Base-by-base conservation (phyloP, 2,329 filamentous ascomycete genomes). In the Phyllosticta ampelicida region DNA sequence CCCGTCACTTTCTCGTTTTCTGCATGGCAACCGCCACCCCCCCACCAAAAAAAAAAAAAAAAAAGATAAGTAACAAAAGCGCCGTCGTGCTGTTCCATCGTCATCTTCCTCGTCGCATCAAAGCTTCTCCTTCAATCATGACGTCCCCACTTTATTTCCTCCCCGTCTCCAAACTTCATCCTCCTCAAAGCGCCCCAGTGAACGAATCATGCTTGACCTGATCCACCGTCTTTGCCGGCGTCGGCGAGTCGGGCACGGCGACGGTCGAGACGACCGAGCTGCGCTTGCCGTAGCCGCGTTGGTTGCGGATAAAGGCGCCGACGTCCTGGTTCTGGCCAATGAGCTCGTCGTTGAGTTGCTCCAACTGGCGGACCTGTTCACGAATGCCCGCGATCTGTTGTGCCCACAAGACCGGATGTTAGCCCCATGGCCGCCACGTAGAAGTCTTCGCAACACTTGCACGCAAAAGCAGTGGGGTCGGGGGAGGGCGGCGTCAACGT, bases 311-410 rank as follows among this genome's bases (percentile, higher is more conserved):
- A 48, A 44, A 58, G 16, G 48, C 51, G 2, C 44, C 28, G 19
- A 58, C 56, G 28, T 54, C 52, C 13, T 50, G 48, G 56, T 58
- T 58, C 21, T 58, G 56, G 21, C 51, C 50, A 20, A 58, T 58
- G 18, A 58, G 28, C 48, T 58, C 56, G 20, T 58, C 56, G 29
- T 58, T 58, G 48, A 58, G 56, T 36, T 58, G 51, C 19, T 52
- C 56, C 18, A 58, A 52, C 52, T 58, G 56, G n/a, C 56, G 56
- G 50, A 58, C 52, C 23, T 58, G 56, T 20, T 58, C 56, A 48
- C 48, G 51, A 16, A 58, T 54, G 18, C 56, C 56, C 18, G 56
- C 56, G 51, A 58, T 58, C 56, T 58, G 18, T 51, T 26, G 49
- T 51, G 19, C 49, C 44, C 50, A 58, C 55, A 53, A 28, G 36